phyloP scores from a whole-genome alignment of 805 yeast genomes.

The Saturnispora mendoncae region DNA sequence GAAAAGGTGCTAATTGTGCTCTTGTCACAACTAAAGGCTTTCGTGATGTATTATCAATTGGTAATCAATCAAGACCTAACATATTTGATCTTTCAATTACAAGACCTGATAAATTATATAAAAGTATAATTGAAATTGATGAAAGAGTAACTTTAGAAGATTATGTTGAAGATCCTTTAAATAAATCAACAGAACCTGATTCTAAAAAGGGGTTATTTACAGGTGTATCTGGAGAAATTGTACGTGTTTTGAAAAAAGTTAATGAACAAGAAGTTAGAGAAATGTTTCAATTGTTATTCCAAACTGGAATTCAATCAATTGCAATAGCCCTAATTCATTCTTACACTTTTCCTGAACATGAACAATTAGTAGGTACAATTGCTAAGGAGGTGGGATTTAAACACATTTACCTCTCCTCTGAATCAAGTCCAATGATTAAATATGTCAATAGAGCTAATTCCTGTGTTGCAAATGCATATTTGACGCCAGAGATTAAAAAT shows the following conservation, averaged over 20 bases:
- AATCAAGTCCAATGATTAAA: conserved; percentile 72
- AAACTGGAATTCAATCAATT: conserved; percentile 54
- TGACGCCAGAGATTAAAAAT: conserved; percentile 67
- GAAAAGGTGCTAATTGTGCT: conserved; percentile 87
- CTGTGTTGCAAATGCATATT: conserved; percentile 71
- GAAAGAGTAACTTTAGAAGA: conserved; percentile 84
- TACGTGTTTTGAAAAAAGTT: conserved; percentile 48
- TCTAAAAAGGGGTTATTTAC: conserved; percentile 29
- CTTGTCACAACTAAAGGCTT: conserved; percentile 84
- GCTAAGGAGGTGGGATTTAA: conserved; percentile 61
- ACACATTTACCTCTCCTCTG: conserved; percentile 59
- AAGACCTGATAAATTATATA: conserved; percentile 65
- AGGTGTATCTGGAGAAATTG: conserved; percentile 64
- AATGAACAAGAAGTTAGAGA: conserved; percentile 35
- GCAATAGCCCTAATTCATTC: conserved; percentile 70
- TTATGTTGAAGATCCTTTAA: conserved; percentile 63
- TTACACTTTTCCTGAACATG: conserved; percentile 67
- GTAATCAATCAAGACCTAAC: conserved; percentile 86
- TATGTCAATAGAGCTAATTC: conserved; percentile 69
- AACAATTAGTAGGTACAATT: conserved; percentile 44
- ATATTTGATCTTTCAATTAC: conserved; percentile 76
- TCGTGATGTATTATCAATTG: conserved; percentile 71
- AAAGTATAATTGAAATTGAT: conserved; percentile 72
- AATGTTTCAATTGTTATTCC: conserved; percentile 37
- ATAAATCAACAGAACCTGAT: conserved; percentile 13